A percentile compares a stretch with the other conserved stretches of the same genome.
Conservation (phyloP, 1,284 basidiomycete genomes). For the Marasmius tenuissimus region DNA sequence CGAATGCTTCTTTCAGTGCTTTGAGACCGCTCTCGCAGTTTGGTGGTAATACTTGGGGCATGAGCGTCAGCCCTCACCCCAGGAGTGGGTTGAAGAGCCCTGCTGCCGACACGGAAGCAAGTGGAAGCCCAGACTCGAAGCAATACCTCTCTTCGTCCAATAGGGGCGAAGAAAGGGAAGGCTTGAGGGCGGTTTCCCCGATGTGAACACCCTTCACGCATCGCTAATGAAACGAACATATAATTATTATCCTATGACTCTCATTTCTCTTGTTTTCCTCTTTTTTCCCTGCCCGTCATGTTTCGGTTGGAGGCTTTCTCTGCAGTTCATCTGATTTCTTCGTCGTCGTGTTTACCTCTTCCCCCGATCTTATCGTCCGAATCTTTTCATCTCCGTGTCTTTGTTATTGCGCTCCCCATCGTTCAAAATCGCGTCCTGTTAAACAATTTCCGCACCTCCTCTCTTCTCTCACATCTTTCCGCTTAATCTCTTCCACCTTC, state of each 20-base stretch:
- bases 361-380: background rate
- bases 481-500: background rate
- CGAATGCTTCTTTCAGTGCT: background rate
- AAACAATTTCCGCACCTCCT: background rate
- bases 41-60: background rate
- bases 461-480: background rate
- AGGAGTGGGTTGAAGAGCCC: slow-evolving; percentile 16
- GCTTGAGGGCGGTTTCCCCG: background rate
- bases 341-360: background rate
- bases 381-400: background rate
- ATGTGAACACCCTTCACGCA: background rate
- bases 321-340: background rate
- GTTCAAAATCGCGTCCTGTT: no score
- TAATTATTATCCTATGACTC: background rate
- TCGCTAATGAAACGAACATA: background rate
- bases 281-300: background rate
- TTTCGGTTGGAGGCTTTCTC: background rate
- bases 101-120: slow-evolving; percentile 18
- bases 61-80: slow-evolving; percentile 1
- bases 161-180: background rate
- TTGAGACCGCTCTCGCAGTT: slow-evolving; percentile 6
- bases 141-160: slow-evolving; percentile 24
- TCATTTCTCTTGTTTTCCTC: background rate
- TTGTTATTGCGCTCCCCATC: background rate
- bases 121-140: slow-evolving; percentile 17